Evolutionary conservation across 1,284 basidiomycete species (phyloP), one percentile per base, ranked within the genome.

Genomic region (Apiotrichum veenhuisii): DNA sequence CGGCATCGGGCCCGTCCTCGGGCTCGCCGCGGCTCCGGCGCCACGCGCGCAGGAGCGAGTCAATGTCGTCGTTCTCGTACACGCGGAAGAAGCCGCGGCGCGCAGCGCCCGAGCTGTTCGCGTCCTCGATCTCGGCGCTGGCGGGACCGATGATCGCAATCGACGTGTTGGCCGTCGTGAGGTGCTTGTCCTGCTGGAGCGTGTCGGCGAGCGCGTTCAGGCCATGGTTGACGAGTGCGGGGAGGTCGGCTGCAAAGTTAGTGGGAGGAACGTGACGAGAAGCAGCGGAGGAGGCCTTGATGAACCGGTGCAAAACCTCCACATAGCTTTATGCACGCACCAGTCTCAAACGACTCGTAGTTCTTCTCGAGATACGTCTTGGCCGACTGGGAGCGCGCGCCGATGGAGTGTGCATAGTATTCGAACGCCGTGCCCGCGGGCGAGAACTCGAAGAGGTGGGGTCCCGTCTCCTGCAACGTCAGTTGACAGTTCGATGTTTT

Each of bases 321-420:
- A n/a, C n/a, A n/a, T n/a, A n/a, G n/a, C n/a, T n/a, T n/a, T n/a
- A n/a, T n/a, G n/a, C 17, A 82, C 88, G 66, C 61, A 94, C 91
- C 85, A 71, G 89, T 85, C 26, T 82, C 80, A 72, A 98, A 98
- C 66, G 83, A 84, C 72, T 92, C 88, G 69, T 86, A 94, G 74
- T 98, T 87, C 75, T 89, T 88, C 81, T 99, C 96, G 30, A 99
- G 82, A 75, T 98, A 98, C 10, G 96, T 99, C 81, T 98, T 98
- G 54, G 96, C 95, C 67, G 90, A 94, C 79, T 98, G 96, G 76
- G 87, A 91, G 49, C 96, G 85, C 18, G 96, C 96, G 51, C 96
- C 96, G 75, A 99, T 98, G 30, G 91, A 94, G 85, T 98, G 96
- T 44, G 96, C 96, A 73, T 87, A 93, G 80, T 98, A 99, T 77